Conservation (phyloP, 768 basidiomycete species). For the Rhodosporidiobolus sp. region DNA sequence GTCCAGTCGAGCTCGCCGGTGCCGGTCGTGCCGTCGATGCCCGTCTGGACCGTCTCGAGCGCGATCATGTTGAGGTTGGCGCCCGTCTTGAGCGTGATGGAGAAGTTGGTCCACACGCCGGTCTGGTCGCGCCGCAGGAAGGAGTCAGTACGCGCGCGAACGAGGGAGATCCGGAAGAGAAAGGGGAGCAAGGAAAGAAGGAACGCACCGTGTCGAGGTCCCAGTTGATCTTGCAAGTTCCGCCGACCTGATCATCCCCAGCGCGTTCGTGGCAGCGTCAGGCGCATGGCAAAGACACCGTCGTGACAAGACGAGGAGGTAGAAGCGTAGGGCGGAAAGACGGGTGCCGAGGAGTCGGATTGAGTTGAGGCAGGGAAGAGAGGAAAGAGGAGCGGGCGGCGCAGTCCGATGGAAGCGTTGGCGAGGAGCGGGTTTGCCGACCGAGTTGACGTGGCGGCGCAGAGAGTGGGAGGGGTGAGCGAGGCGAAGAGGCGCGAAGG, state of each 20-base stretch:
- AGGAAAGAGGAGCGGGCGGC: no score
- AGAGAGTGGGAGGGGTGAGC: no score
- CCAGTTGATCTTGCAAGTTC: background rate
- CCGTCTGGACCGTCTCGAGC: conserved; percentile 8
- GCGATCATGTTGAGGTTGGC: conserved; percentile 22
- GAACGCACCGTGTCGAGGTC: conserved; percentile 2
- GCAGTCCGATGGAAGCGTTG: no score
- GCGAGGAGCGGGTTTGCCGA: no score
- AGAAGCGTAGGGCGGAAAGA: no score
- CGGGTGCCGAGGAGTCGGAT: no score
- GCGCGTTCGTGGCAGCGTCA: background rate
- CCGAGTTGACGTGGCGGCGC: no score
- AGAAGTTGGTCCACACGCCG: conserved; percentile 12
- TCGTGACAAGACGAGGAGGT: no score
- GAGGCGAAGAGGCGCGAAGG: no score
- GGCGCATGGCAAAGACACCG: background rate
- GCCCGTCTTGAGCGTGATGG: conserved; percentile 26
- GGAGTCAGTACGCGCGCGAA: background rate
- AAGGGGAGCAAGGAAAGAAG: no score
- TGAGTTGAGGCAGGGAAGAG: no score
- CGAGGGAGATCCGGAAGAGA: background rate
- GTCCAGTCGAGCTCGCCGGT: conserved; percentile 25
- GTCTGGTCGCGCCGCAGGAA: background rate
- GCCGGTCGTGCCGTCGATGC: conserved; percentile 29
- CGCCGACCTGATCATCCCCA: background rate